Conservation (phyloP, 495 filamentous ascomycete species). For the Penicillium antarcticum region DNA sequence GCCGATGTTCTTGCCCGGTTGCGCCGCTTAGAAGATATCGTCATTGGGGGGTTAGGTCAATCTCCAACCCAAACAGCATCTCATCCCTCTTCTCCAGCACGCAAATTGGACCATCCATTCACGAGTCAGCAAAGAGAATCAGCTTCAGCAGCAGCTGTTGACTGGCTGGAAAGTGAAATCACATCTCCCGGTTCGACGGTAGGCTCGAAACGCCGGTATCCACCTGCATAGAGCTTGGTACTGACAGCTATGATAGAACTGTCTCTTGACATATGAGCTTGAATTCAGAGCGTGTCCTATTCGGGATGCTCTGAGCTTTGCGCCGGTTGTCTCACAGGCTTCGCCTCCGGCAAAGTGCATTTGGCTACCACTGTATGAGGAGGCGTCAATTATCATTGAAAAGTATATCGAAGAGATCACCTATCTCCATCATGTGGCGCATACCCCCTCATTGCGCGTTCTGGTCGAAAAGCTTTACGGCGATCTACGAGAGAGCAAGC, state of each 20-base stretch:
- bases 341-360: conserved; percentile 18
- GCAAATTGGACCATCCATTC: not conserved
- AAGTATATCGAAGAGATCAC: conserved; percentile 41
- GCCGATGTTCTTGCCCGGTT: conserved; percentile 19
- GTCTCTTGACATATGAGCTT: not conserved
- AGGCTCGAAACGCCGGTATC: not conserved
- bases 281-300: conserved; percentile 18
- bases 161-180: conserved; percentile 19
- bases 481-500: conserved; percentile 15
- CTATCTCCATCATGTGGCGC: conserved; percentile 38
- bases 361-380: conserved; percentile 38
- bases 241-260: not conserved
- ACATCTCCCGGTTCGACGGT: conserved; percentile 10
- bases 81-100: not conserved
- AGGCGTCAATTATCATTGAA: conserved; percentile 36
- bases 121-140: not conserved
- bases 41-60: conserved; percentile 8
- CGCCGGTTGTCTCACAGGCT: not conserved
- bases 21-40: conserved; percentile 21
- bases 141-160: conserved; percentile 4
- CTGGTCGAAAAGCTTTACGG: conserved; percentile 37
- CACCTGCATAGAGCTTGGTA: not conserved
- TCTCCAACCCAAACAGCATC: not conserved
- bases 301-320: not conserved
- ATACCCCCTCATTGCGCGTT: conserved; percentile 32